These are phyloP conservation scores for Penicillium fuscoglaucum DNA, from an alignment of 2,329 filamentous ascomycete species.

Conservation along the genomic window DNA sequence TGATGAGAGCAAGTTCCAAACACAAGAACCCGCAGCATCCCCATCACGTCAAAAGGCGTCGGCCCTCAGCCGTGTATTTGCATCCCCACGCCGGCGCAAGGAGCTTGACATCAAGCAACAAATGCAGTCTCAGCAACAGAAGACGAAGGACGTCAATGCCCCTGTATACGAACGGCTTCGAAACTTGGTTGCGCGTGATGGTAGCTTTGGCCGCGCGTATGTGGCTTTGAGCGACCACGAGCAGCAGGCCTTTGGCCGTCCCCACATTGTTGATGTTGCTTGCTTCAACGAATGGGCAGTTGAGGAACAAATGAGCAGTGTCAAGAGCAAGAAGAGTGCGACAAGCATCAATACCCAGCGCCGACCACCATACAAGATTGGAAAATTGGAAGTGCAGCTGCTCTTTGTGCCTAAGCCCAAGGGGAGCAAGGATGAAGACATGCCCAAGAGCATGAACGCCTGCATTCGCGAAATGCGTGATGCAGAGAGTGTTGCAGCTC, in stretches of 20 bases:
- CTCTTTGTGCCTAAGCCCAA: conserved; percentile 93
- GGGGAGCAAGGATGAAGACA: conserved; percentile 83
- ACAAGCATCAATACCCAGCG: conserved; percentile 59
- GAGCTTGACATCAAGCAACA: conserved; percentile 83
- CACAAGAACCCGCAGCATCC: conserved; percentile 47
- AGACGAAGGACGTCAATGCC: conserved; percentile 59
- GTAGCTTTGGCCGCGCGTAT: conserved; percentile 91
- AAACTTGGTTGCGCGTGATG: conserved; percentile 82
- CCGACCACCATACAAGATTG: conserved; percentile 91
- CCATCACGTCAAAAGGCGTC: conserved; percentile 77
- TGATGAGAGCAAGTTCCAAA: conserved; percentile 69
- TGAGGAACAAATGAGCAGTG: conserved; percentile 79
- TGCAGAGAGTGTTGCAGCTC: conserved; percentile 75
- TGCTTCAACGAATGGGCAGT: conserved; percentile 99
- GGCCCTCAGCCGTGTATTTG: conserved; percentile 87
- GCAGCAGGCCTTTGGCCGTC: conserved; percentile 80
- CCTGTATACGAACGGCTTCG: conserved; percentile 79
- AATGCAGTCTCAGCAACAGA: conserved; percentile 77
- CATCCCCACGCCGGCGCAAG: conserved; percentile 94
- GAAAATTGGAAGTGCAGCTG: conserved; percentile 89
- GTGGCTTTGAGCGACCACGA: conserved; percentile 94
- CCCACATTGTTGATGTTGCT: conserved; percentile 81
- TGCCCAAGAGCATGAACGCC: conserved; percentile 99
- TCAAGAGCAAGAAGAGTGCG: conserved; percentile 87
- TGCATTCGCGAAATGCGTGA: conserved; percentile 92